A percentile compares a stretch with the other conserved stretches of the same genome.
phyloP scores from a whole-genome alignment of 805 yeast genomes.

The Clavispora asparagi region DNA sequence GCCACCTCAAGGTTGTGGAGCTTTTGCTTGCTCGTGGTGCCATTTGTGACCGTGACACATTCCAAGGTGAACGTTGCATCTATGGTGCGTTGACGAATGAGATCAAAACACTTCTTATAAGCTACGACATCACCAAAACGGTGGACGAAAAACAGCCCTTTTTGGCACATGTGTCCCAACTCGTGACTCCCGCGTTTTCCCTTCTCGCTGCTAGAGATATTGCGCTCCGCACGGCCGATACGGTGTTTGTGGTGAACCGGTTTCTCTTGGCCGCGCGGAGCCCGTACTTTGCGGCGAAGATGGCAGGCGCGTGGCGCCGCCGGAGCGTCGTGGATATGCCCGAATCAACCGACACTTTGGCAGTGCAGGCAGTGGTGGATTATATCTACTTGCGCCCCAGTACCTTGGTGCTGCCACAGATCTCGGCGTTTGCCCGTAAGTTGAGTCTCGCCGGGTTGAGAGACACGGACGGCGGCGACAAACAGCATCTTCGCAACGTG shows the following conservation, averaged over 20 bases:
- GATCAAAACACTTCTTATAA: constrained; percentile 53
- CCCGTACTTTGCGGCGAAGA: constrained; percentile 17
- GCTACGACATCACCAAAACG: constrained; percentile 62
- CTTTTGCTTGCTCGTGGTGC: constrained; percentile 62
- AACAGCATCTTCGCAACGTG: constrained; percentile 18
- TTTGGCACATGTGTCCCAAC: constrained; percentile 59
- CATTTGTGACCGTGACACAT: constrained; percentile 73
- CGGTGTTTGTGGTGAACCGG: constrained; percentile 20
- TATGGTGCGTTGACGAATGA: constrained; percentile 72
- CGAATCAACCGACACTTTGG: constrained; percentile 9
- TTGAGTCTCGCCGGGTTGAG: background rate
- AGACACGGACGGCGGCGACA: background rate
- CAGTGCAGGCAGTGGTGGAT: constrained; percentile 22
- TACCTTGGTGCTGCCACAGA: background rate
- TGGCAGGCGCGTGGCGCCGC: constrained; percentile 21
- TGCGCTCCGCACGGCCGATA: constrained; percentile 16
- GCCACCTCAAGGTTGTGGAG: constrained; percentile 62
- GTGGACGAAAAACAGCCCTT: constrained; percentile 68
- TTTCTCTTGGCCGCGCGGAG: constrained; percentile 34
- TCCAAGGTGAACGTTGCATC: constrained; percentile 69
- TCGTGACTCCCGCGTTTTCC: constrained; percentile 22
- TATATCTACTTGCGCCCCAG: constrained; percentile 25
- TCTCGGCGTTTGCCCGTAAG: constrained; percentile 11
- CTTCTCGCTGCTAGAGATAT: constrained; percentile 30
- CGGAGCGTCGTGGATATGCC: constrained; percentile 16